Evolutionary conservation across 2,329 filamentous ascomycete species (phyloP), one percentile per base, ranked within the genome.

Genomic region (Phialemoniopsis sp.): DNA sequence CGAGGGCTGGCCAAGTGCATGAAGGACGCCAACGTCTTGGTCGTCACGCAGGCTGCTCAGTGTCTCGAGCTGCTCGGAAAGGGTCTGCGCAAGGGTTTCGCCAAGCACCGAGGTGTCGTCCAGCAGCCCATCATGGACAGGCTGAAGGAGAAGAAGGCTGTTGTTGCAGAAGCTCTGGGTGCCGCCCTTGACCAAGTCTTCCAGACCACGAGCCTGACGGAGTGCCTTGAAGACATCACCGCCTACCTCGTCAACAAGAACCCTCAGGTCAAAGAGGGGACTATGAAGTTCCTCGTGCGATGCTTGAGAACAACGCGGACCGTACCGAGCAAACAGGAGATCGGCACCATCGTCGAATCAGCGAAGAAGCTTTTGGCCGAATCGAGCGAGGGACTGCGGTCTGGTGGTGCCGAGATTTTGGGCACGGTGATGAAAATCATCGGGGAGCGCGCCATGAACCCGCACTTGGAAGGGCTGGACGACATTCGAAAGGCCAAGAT

Each of bases 391-490:
- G 83, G 77, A 4, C 79, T 95, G 43, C 81, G 93, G 63, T 85
- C 91, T 36, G 89, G 89, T 21, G 93, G 90, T 59, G 90, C 90
- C 13, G 93, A 98, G 61, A 82, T 93, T 28, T 70, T 98, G 4
- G 93, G 94, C 47, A 95, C 90, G 0, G 64, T 98, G 36, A 97
- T 96, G 93, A 98, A 97, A 68, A 97, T 98, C 40, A 87, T 97
- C 68, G 91, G 93, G 32, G 94, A 98, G 62, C 81, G 93, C 41
- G 87, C 87, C 38, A 98, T 98, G 93, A 89, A 86, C 32, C 85
- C 88, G 8, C 87, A 95, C 58, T 68, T 98, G 13, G 91, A 96
- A 47, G 89, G 89, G 4, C 72, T 98, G 3, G 93, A 98, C 57
- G 93, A 98, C 17, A 97, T 97, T 49, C 80, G 90, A 45, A 97